Conservation (phyloP, 2,329 filamentous ascomycete species). For the Ophiognomonia clavigignenti-juglandacearum region DNA sequence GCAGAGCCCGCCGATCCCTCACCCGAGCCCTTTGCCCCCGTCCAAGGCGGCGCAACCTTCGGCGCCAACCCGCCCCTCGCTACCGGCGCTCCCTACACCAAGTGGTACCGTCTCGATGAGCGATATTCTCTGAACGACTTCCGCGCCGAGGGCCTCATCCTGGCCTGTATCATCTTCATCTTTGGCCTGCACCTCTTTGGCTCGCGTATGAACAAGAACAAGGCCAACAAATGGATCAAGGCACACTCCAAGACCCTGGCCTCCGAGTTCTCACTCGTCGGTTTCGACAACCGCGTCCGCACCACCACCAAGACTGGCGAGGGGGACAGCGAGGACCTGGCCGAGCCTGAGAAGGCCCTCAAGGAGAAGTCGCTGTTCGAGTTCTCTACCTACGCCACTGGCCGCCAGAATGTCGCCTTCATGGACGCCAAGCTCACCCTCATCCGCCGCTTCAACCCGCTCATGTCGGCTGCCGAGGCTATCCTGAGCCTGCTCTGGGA, state of each 20-base stretch:
- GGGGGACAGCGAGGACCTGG: constrained; percentile 32
- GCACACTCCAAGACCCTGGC: constrained; percentile 68
- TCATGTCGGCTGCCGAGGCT: constrained; percentile 56
- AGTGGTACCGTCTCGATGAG: constrained; percentile 97
- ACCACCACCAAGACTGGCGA: constrained; percentile 37
- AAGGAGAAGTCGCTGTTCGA: constrained; percentile 87
- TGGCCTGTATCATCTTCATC: constrained; percentile 69
- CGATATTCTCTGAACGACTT: constrained; percentile 81
- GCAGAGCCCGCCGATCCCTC: constrained; percentile 69
- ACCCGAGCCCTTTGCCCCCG: constrained; percentile 43
- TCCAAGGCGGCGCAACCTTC: constrained; percentile 42
- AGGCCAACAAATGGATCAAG: constrained; percentile 74
- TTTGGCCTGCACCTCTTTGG: constrained; percentile 79
- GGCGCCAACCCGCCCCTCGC: constrained; percentile 40
- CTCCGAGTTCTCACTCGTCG: constrained; percentile 82
- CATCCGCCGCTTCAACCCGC: constrained; percentile 82
- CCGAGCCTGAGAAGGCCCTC: constrained; percentile 43
- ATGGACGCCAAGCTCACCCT: constrained; percentile 79
- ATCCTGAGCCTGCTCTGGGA: constrained; percentile 76
- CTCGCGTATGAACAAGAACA: constrained; percentile 70
- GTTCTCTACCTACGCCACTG: constrained; percentile 82
- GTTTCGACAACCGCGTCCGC: constrained; percentile 61
- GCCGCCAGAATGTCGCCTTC: constrained; percentile 89
- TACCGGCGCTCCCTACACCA: constrained; percentile 66
- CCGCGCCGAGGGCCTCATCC: constrained; percentile 76